A percentile compares a stretch with the other conserved stretches of the same genome.
phyloP scores from a whole-genome alignment of 176 grass and related monocot genomes.

The Avena eriantha region DNA sequence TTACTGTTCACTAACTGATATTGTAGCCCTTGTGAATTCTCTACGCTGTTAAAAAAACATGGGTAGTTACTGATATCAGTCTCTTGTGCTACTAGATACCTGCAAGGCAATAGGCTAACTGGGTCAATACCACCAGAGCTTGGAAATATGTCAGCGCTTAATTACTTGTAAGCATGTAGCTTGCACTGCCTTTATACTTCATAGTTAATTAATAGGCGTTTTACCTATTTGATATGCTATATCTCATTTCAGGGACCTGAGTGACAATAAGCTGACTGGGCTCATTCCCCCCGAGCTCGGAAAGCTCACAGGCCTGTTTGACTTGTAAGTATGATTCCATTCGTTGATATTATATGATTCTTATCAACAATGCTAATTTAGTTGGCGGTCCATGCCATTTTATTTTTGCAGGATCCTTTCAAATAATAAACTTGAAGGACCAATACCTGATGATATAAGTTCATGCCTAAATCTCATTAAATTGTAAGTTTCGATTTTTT shows the following conservation, averaged over 20 bases:
- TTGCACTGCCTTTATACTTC: slow-evolving; percentile 10
- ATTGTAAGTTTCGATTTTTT: slow-evolving; percentile 70
- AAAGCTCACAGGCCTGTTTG: slow-evolving; percentile 83
- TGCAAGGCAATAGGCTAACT: slow-evolving; percentile 80
- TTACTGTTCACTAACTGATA: slow-evolving; percentile 4
- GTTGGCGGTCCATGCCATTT: not conserved
- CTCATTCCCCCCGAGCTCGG: slow-evolving; percentile 88
- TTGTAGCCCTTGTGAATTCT: slow-evolving; percentile 9
- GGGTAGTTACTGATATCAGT: slow-evolving; percentile 14
- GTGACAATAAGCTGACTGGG: slow-evolving; percentile 82
- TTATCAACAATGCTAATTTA: slow-evolving; percentile 28
- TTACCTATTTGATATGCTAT: slow-evolving; percentile 21
- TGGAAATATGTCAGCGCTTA: slow-evolving; percentile 92
- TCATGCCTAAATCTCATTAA: slow-evolving; percentile 92
- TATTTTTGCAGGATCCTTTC: slow-evolving; percentile 74
- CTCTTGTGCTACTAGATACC: slow-evolving; percentile 56
- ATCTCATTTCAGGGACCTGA: slow-evolving; percentile 72
- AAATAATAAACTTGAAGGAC: slow-evolving; percentile 84
- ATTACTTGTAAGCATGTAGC: slow-evolving; percentile 74
- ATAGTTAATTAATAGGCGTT: not conserved
- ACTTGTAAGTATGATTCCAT: slow-evolving; percentile 68
- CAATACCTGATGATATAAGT: slow-evolving; percentile 84
- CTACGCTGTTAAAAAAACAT: not conserved
- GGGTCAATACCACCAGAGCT: slow-evolving; percentile 89
- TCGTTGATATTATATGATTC: slow-evolving; percentile 6